A percentile compares a stretch with the other conserved stretches of the same genome.
phyloP scores from a whole-genome alignment of 2,329 filamentous ascomycete genomes.

The Fusarium sp. region DNA sequence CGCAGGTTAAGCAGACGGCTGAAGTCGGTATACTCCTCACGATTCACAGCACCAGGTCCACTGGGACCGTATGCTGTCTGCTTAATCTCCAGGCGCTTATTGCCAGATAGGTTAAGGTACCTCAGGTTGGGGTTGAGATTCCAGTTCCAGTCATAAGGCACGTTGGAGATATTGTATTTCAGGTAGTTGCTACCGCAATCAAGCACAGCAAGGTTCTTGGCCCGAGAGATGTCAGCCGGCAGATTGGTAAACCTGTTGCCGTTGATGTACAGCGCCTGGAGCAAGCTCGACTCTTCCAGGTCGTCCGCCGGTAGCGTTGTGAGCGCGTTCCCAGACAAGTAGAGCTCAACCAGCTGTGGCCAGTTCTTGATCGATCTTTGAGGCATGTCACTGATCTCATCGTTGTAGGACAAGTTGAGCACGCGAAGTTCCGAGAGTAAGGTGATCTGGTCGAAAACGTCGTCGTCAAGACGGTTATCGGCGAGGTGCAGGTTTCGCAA shows the following conservation, averaged over 20 bases:
- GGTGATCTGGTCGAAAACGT: slow-evolving; percentile 93
- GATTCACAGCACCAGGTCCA: slow-evolving; percentile 68
- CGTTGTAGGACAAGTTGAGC: slow-evolving; percentile 95
- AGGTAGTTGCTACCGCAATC: slow-evolving; percentile 96
- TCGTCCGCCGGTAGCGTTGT: slow-evolving; percentile 94
- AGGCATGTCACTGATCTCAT: slow-evolving; percentile 88
- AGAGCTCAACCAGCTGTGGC: slow-evolving; percentile 91
- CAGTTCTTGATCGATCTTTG: slow-evolving; percentile 89
- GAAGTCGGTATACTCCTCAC: slow-evolving; percentile 86
- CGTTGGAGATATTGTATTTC: slow-evolving; percentile 99
- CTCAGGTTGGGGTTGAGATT: slow-evolving; percentile 96
- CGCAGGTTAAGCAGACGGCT: slow-evolving; percentile 86
- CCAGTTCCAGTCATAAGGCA: slow-evolving; percentile 99
- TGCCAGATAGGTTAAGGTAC: slow-evolving; percentile 96
- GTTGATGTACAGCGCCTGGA: slow-evolving; percentile 95
- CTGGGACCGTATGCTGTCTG: slow-evolving; percentile 67
- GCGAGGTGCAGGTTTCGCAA: slow-evolving; percentile 89
- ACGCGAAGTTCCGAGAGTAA: slow-evolving; percentile 87
- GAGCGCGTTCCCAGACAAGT: slow-evolving; percentile 94
- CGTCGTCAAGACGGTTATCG: slow-evolving; percentile 94
- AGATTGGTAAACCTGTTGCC: slow-evolving; percentile 98
- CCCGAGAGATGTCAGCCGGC: slow-evolving; percentile 94
- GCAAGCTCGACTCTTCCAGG: slow-evolving; percentile 87
- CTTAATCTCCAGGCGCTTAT: slow-evolving; percentile 95
- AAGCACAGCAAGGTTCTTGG: slow-evolving; percentile 90